Conservation (phyloP, 23 red algal species). For the Gracilariopsis chorda region DNA sequence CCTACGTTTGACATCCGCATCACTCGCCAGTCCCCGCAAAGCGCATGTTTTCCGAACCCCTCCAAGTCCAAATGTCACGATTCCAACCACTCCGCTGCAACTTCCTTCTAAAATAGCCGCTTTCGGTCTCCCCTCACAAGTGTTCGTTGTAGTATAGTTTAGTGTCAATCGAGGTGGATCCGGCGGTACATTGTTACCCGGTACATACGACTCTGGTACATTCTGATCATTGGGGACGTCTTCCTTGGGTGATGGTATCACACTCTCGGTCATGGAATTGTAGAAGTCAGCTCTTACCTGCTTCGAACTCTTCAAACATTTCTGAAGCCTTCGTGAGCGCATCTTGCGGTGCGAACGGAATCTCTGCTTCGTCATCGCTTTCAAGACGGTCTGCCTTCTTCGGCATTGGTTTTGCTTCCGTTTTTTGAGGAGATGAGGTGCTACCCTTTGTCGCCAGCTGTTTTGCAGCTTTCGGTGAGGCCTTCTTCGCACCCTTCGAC, state of each 20-base stretch:
- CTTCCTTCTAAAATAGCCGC: neutral
- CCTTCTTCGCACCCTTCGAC: slow-evolving; percentile 8
- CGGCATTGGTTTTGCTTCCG: neutral
- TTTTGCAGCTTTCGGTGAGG: neutral
- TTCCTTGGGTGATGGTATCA: too few species aligned
- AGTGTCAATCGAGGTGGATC: neutral
- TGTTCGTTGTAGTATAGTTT: neutral
- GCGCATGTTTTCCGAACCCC: neutral
- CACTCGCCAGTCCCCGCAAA: neutral
- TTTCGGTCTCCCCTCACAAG: neutral
- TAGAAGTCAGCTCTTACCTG: too few species aligned
- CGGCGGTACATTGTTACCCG: neutral
- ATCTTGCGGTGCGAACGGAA: slow-evolving; percentile 9
- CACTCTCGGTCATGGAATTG: too few species aligned
- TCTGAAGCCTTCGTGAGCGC: slow-evolving; percentile 46
- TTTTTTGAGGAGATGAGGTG: neutral
- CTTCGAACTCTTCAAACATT: slow-evolving; percentile 60
- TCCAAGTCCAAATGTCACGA: neutral
- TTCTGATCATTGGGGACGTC: too few species aligned
- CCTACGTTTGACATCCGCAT: neutral
- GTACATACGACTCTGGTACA: neutral
- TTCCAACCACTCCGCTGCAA: too few species aligned
- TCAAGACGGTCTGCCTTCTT: neutral
- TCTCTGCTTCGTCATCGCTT: slow-evolving; percentile 72
- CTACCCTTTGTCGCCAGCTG: neutral